Percentiles rank a stretch among this genome's conserved stretches.
phyloP scores from a whole-genome alignment of 1,139 yeast species.

The Debaryomyces coudertii region DNA sequence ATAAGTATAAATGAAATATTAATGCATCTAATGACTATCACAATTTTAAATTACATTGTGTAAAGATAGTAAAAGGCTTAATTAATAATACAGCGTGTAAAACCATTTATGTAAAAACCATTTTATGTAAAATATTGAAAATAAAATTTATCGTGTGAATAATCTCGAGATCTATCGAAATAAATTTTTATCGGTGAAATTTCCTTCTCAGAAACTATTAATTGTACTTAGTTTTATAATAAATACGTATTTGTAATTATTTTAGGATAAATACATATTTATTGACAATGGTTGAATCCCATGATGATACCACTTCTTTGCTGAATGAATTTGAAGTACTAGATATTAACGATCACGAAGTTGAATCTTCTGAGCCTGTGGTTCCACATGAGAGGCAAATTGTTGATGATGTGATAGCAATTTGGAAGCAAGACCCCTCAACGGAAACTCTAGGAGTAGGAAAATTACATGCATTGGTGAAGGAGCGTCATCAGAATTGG shows the following conservation, averaged over 20 bases:
- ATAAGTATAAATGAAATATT: neutral
- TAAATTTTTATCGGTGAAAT: constrained; percentile 1
- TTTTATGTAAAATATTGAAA: too few relatives aligned
- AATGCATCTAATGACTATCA: neutral
- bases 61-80: too few relatives aligned
- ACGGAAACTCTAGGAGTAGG: constrained; percentile 60
- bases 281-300: neutral
- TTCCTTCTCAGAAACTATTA: neutral
- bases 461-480: constrained; percentile 57
- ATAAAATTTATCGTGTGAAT: neutral
- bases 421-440: constrained; percentile 72
- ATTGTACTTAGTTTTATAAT: neutral
- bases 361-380: constrained; percentile 30
- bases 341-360: constrained; percentile 35
- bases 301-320: neutral
- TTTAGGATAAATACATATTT: neutral
- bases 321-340: constrained; percentile 31
- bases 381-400: constrained; percentile 69
- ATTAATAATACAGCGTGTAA: too few relatives aligned
- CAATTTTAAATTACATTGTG: neutral
- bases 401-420: constrained; percentile 59
- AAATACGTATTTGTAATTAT: neutral
- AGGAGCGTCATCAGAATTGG: constrained; percentile 62
- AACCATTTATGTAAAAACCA: too few relatives aligned
- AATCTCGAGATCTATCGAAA: neutral